Conservation (phyloP, 768 basidiomycete genomes). For the Leccinum subgranulosum region DNA sequence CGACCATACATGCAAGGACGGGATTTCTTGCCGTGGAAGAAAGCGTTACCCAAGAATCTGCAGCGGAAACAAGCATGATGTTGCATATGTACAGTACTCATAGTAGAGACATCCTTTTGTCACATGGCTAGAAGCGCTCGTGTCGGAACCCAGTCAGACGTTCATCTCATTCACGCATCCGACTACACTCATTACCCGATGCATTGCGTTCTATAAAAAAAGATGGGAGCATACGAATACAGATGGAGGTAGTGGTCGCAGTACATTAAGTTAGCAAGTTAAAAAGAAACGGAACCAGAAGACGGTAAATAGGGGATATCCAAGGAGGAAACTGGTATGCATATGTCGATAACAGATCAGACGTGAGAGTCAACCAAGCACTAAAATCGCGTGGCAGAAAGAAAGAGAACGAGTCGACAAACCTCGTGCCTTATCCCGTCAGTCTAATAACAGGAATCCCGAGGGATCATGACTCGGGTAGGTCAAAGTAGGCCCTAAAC, state of each 20-base stretch:
- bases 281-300: neutral
- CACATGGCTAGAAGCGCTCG: neutral
- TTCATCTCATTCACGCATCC: neutral
- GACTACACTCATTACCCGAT: neutral
- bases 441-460: neutral
- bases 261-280: slow-evolving; percentile 23
- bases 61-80: slow-evolving; percentile 65
- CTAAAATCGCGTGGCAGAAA: neutral
- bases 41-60: slow-evolving; percentile 72
- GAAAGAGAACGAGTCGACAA: neutral
- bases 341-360: slow-evolving; percentile 8
- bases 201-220: slow-evolving; percentile 5
- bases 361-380: neutral
- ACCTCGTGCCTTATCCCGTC: neutral
- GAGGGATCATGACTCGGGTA: slow-evolving; percentile 42
- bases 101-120: neutral
- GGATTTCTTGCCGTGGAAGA: slow-evolving; percentile 82
- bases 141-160: neutral
- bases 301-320: neutral
- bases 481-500: slow-evolving; percentile 88
- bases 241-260: slow-evolving; percentile 1
- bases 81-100: neutral
- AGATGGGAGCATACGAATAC: slow-evolving; percentile 17
- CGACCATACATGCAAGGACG: slow-evolving; percentile 96
- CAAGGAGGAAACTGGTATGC: slow-evolving; percentile 2